Evolutionary conservation across 78 protist genomes (phyloP), one percentile per base, ranked within the genome.

Genomic region (Dictyostelium intermedium): DNA sequence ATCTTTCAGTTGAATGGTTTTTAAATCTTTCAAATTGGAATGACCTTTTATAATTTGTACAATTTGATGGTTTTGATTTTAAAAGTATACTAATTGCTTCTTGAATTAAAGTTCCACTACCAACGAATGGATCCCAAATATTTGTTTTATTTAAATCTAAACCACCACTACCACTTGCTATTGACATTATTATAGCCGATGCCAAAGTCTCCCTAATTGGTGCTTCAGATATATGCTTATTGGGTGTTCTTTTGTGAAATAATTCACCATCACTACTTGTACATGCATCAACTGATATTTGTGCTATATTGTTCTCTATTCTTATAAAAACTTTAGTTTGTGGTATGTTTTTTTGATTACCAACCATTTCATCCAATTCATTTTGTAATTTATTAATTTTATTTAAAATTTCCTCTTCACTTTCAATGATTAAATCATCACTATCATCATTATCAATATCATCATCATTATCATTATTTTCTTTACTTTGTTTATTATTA

Each of bases 201-300:
- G 94, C 94, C 23, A 89, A 35, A 23, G 94, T 89, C 32, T 89
- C 94, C 9, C 94, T 53, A 32, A 89, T 89, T 3, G 94, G 94
- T 70, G 94, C 94, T 18, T 89, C 94, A 1, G 87, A 69, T 18
- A 89, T 79, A 80, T 89, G 82, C 27, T 89, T 89, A 72, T 80
- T 25, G 0, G 1, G 47, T 80, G 84, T 63, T 69, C 94, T 61
- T 34, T 89, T 89, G 43, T 89, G 74, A 14, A 89, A 35, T 47
- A 43, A 10, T 6, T 53, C 61, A 14, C n/a, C 34, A 10, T 76
- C 70, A 18, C 45, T 18, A 39, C 10, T 3, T 47, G 30, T 39
- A 10, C 30, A n/a, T 34, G 77, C 94, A 89, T 89, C 94, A 8
- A 89, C 32, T 43, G 86, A 79, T 5, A 80, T 5, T 53, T 89